Evolutionary conservation across 2,329 filamentous ascomycete species (phyloP).

Genomic region (Xylariaceae sp.): DNA sequence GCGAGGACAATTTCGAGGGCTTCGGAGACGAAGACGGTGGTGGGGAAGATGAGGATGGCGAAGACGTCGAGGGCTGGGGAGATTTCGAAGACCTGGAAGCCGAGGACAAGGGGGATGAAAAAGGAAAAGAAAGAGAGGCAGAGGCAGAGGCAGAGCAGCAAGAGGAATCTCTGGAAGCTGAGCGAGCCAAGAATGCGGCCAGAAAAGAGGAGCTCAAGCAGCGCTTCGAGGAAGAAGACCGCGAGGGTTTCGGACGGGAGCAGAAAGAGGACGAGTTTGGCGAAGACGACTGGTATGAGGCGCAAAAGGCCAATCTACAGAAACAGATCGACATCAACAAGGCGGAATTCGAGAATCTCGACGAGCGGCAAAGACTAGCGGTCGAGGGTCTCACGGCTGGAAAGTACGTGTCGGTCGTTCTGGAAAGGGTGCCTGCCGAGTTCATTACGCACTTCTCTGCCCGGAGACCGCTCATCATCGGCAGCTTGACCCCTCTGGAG

Average conservation of each 20-base stretch:
- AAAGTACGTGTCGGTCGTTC: conserved; percentile 85
- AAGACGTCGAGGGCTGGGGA: conserved; percentile 37
- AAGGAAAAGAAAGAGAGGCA: too few relatives aligned
- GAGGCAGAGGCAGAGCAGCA: conserved; percentile 54
- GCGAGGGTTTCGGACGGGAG: conserved; percentile 82
- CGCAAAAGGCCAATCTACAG: conserved; percentile 85
- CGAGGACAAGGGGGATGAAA: conserved; percentile 53
- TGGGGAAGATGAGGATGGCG: conserved; percentile 46
- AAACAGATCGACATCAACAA: conserved; percentile 97
- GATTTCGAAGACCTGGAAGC: conserved; percentile 83
- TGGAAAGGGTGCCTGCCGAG: conserved; percentile 85
- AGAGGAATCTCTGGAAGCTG: conserved; percentile 63
- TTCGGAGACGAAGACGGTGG: conserved; percentile 57
- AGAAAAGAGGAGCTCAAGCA: conserved; percentile 92
- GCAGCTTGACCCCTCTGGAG: conserved; percentile 88
- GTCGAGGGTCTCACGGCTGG: conserved; percentile 91
- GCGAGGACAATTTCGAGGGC: conserved; percentile 46
- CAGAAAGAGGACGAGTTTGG: conserved; percentile 71
- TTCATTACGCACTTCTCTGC: conserved; percentile 80
- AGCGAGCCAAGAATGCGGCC: conserved; percentile 84
- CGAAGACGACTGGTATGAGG: conserved; percentile 93
- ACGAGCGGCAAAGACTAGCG: conserved; percentile 73
- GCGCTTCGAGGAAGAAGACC: conserved; percentile 94
- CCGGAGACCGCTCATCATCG: conserved; percentile 77
- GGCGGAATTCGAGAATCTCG: conserved; percentile 81